Percentiles rank a stretch among this genome's conserved stretches.
phyloP scores from a whole-genome alignment of 768 basidiomycete species.

The Royoungia palumana region DNA sequence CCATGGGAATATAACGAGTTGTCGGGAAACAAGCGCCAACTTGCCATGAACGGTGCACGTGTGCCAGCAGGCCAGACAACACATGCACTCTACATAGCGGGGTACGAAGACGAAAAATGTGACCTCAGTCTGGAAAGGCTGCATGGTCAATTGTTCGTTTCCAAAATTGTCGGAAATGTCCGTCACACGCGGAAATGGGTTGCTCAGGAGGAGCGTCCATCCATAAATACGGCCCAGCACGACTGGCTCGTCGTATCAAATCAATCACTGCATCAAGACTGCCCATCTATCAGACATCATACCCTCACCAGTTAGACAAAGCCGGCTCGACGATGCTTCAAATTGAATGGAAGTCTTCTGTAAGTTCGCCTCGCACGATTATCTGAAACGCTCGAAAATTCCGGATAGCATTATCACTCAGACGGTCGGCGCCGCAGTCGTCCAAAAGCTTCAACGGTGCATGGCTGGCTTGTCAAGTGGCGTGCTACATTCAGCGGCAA shows the following conservation, averaged over 20 bases:
- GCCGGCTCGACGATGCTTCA: conserved; percentile 19
- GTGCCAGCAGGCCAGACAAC: conserved; percentile 2
- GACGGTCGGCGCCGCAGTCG: conserved; percentile 43
- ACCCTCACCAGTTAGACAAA: neutral
- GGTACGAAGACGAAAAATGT: conserved; percentile 11
- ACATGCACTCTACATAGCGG: conserved; percentile 1
- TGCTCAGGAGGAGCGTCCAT: conserved; percentile 5
- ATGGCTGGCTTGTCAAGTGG: conserved; percentile 80
- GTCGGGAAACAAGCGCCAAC: neutral
- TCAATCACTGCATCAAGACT: conserved; percentile 10
- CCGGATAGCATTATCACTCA: conserved; percentile 31
- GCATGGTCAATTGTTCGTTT: conserved; percentile 1
- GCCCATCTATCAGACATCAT: conserved; percentile 8
- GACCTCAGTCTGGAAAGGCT: neutral
- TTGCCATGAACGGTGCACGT: conserved; percentile 7
- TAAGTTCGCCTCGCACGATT: conserved; percentile 14
- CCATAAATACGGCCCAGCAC: conserved; percentile 22
- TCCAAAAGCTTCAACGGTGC: conserved; percentile 55
- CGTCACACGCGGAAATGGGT: conserved; percentile 14
- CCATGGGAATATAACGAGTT: conserved; percentile 15
- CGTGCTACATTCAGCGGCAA: conserved; percentile 67
- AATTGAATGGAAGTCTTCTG: conserved; percentile 35
- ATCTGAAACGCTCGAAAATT: neutral
- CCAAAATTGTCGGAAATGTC: conserved; percentile 17
- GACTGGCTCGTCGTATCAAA: neutral